A percentile compares a stretch with the other conserved stretches of the same genome.
These are phyloP conservation scores for Marsdenia floribunda DNA, from an alignment of 257 asterid species.

Conservation along the genomic window DNA sequence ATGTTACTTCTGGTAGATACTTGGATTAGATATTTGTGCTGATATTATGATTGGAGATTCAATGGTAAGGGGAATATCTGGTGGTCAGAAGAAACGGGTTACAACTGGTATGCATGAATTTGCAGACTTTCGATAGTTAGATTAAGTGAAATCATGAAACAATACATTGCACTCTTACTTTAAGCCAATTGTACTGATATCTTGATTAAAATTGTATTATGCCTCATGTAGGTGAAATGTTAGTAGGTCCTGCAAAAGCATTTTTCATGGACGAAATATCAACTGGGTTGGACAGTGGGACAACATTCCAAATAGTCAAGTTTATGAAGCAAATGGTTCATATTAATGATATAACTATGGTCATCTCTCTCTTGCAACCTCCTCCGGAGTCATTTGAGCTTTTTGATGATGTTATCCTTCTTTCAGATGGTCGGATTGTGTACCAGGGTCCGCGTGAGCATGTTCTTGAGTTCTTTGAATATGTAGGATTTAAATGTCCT, in stretches of 20 bases:
- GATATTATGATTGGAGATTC: slow-evolving; percentile 87
- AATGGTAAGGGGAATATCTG: slow-evolving; percentile 86
- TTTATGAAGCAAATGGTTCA: slow-evolving; percentile 86
- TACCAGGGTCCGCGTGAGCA: slow-evolving; percentile 79
- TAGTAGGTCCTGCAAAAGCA: slow-evolving; percentile 91
- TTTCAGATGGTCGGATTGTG: slow-evolving; percentile 68
- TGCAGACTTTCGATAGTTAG: neutral
- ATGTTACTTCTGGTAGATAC: slow-evolving; percentile 42
- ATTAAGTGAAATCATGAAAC: neutral
- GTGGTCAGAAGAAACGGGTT: slow-evolving; percentile 88
- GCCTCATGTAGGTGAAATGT: slow-evolving; percentile 62
- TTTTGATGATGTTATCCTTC: slow-evolving; percentile 71
- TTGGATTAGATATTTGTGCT: slow-evolving; percentile 84
- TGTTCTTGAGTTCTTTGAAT: slow-evolving; percentile 54
- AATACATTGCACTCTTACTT: neutral
- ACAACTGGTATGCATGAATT: slow-evolving; percentile 53
- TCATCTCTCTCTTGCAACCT: slow-evolving; percentile 74
- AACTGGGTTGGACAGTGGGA: slow-evolving; percentile 80
- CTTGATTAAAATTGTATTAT: neutral
- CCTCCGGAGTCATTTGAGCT: slow-evolving; percentile 66
- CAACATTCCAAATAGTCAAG: slow-evolving; percentile 75
- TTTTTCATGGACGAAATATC: slow-evolving; percentile 92
- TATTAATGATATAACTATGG: slow-evolving; percentile 61
- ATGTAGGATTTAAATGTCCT: slow-evolving; percentile 72
- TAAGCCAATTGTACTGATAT: neutral